A percentile compares a stretch with the other conserved stretches of the same genome.
Evolutionary conservation across 177 flowering plant species (phyloP).

Genomic region (Vitis hybrid): DNA sequence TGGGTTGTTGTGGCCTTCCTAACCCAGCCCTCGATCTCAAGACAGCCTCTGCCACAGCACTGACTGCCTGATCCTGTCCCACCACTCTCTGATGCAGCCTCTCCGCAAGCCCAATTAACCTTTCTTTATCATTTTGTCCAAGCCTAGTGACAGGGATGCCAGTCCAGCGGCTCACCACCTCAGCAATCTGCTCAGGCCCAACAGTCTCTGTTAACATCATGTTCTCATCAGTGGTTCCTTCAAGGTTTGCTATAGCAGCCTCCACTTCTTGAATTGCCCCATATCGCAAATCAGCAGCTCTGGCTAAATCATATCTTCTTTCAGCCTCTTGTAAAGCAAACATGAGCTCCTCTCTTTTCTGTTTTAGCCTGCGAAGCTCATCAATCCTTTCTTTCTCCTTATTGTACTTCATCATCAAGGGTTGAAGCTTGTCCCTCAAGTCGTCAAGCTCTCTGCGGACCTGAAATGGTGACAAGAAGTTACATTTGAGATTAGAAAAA

Average conservation of each 20-base stretch:
- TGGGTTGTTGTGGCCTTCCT: constrained; percentile 88
- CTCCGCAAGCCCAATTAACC: constrained; percentile 78
- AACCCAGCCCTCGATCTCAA: constrained; percentile 87
- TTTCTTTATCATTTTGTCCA: constrained; percentile 83
- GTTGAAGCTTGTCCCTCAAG: constrained; percentile 85
- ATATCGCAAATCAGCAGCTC: constrained; percentile 81
- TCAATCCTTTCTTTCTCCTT: constrained; percentile 88
- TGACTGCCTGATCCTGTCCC: constrained; percentile 87
- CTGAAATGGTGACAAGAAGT: constrained; percentile 22
- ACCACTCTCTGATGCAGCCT: constrained; percentile 84
- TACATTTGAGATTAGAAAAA: background rate
- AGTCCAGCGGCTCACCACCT: constrained; percentile 97
- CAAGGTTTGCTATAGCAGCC: constrained; percentile 67
- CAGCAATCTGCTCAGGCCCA: constrained; percentile 90
- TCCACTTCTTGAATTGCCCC: constrained; percentile 88
- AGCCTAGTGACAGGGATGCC: constrained; percentile 95
- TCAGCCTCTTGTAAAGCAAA: constrained; percentile 80
- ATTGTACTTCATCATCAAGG: constrained; percentile 73
- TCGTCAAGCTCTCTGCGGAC: constrained; percentile 85
- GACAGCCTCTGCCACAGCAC: constrained; percentile 87
- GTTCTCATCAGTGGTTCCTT: constrained; percentile 53
- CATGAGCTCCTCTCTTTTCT: constrained; percentile 68
- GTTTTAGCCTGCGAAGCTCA: constrained; percentile 78
- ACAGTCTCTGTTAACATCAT: constrained; percentile 82
- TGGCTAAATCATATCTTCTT: constrained; percentile 78